Base-by-base conservation (phyloP, 1,284 basidiomycete genomes). In the Ceratobasidium sp. region DNA sequence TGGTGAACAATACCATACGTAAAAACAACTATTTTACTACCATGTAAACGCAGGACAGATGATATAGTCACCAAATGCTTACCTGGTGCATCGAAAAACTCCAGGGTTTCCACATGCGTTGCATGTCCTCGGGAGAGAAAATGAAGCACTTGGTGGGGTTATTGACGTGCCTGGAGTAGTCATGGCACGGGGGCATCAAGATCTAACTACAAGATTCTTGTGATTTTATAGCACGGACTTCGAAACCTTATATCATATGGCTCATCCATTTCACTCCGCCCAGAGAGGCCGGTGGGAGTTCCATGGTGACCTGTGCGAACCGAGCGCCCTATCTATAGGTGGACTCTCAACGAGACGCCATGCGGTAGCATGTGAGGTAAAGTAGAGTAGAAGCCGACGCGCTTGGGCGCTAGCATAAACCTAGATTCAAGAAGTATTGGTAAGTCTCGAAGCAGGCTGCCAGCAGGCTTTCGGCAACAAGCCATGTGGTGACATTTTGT, bases 1-100 rank as follows among this genome's bases (percentile, higher is more conserved):
- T n/a, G 48, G 29, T 16, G 62, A 64, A n/a, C 62, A 64, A 19
- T 64, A 64, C 62, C 62, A 64, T 24, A 64, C 46, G 19, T 49
- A 64, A 4, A 49, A 64, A 34, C 62, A 64, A 11, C 62, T 64
- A n/a, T 19, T 49, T 37, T 11, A 19, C 31, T 14, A 31, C 49
- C 16, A 64, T 24, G 43, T n/a, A n/a, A 34, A n/a, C 16, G 14
- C 29, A 6, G 62, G 29, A 29, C 27, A 1, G 31, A 29, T 63
- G 62, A 51, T 31, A 9, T 9, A 34, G n/a, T 27, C 41, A 13
- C 48, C 19, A 48, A 13, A 34, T n/a, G n/a, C 56, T 59, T 49
- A 64, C 62, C 62, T 49, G 7, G 43, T 16, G 48, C 62, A 64
- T 29, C 48, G 62, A 51, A 49, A 64, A 19, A 31, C 27, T 2